These are phyloP conservation scores for Staphylotrichum longicolle DNA, from an alignment of 495 filamentous ascomycete species.

Conservation along the genomic window DNA sequence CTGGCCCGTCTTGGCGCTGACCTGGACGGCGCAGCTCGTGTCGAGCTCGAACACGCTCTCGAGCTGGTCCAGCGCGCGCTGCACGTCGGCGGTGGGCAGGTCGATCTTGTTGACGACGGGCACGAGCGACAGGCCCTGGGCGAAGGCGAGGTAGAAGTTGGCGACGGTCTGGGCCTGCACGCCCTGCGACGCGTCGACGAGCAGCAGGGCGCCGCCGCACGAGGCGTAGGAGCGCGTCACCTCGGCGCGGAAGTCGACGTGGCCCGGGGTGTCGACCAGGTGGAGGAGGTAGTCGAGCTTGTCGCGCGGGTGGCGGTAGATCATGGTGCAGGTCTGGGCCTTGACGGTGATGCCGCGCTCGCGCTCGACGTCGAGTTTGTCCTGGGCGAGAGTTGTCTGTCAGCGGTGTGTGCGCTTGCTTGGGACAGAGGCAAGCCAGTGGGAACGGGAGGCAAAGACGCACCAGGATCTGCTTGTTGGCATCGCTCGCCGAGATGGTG, in stretches of 20 bases:
- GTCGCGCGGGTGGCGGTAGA: constrained; percentile 68
- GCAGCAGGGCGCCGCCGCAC: constrained; percentile 86
- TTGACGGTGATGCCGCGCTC: constrained; percentile 98
- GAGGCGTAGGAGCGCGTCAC: constrained; percentile 92
- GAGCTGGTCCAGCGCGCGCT: constrained; percentile 82
- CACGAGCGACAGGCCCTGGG: constrained; percentile 80
- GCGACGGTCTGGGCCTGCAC: constrained; percentile 94
- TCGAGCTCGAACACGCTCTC: constrained; percentile 83
- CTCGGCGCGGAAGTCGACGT: constrained; percentile 96
- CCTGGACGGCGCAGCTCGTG: constrained; percentile 71
- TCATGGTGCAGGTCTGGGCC: constrained; percentile 97
- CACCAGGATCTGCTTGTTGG: constrained; percentile 84
- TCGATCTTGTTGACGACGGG: constrained; percentile 97
- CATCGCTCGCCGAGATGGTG: constrained; percentile 74
- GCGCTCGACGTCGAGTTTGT: constrained; percentile 94
- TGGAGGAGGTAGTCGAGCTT: constrained; percentile 90
- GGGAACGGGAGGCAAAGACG: constrained; percentile 3
- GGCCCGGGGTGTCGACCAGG: constrained; percentile 93
- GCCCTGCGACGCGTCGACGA: constrained; percentile 92
- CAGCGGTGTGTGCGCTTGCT: neutral
- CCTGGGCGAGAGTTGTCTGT: constrained; percentile 33
- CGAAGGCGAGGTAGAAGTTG: constrained; percentile 96
- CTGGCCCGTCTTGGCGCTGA: constrained; percentile 90
- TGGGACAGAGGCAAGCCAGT: too few species aligned
- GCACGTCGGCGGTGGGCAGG: constrained; percentile 79